Evolutionary conservation across 148 eudicot genomes (phyloP), one percentile per base, ranked within the genome.

Genomic region (Camellia japonica): DNA sequence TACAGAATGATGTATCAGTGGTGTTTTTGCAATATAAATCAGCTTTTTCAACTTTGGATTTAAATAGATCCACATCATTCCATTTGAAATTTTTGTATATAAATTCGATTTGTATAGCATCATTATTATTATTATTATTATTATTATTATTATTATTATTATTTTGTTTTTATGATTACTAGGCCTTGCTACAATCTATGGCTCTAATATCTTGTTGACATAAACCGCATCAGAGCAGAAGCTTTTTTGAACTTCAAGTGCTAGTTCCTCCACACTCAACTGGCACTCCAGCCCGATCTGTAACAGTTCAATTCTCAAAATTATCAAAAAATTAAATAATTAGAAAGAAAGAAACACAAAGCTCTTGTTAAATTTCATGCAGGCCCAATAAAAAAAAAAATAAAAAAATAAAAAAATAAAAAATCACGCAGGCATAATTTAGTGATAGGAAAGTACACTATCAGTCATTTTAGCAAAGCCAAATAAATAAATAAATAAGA

Each of bases 271-370:
- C 88, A 89, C 82, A 44, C 88, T 87, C 65, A 89, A 80, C 59
- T 85, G 86, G 63, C 92, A 89, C 79, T 82, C 92, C 66, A 89
- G 77, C 77, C 90, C 90, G 55, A 87, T 87, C 91, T 90, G 90
- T 19, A 54, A 49, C 6, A 4, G 7, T 3, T 5, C 38, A 73
- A 19, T 49, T 6, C 49, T 43, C 61, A 59, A 7, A 58, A 19
- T 49, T 6, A 38, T 43, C 61, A 59, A 0, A 58, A 42, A 16
- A 23, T 49, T 49, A 42, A 7, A 72, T 4, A 30, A 71, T 7
- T 9, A 68, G 20, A 18, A 2, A 55, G 7, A 41, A 23, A 58
- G 41, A 49, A 23, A 64, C 9, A 64, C 5, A 71, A 71, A 51
- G 30, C 51, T 49, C 30, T 49, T 20, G 14, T 19, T 49, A 15